Evolutionary conservation across 2,329 filamentous ascomycete species (phyloP).

Genomic region (Scolecobasidium constrictum): DNA sequence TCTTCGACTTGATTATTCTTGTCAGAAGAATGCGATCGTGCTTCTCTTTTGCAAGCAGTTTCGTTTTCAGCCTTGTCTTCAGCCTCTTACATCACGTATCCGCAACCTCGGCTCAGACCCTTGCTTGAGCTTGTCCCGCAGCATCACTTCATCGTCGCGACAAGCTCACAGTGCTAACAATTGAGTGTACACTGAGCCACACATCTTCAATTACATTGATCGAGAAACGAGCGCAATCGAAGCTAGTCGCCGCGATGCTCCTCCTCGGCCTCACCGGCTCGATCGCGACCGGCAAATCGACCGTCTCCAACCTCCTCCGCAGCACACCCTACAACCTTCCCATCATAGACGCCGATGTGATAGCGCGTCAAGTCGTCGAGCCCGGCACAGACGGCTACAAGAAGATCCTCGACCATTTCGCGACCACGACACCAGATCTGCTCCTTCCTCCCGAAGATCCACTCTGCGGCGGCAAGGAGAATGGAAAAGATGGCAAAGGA

Average conservation of each 20-base stretch:
- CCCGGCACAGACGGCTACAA: conserved; percentile 78
- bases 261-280: conserved; percentile 93
- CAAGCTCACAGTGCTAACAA: no score
- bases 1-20: no score
- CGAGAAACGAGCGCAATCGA: no score
- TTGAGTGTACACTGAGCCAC: no score
- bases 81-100: neutral
- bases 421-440: conserved; percentile 72
- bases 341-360: conserved; percentile 84
- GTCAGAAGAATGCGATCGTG: no score
- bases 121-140: neutral
- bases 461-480: conserved; percentile 32
- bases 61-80: neutral
- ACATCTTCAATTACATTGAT: no score
- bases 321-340: conserved; percentile 74
- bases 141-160: conserved; percentile 17
- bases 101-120: neutral
- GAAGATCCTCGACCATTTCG: conserved; percentile 73
- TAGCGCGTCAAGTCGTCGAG: conserved; percentile 89
- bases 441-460: conserved; percentile 48
- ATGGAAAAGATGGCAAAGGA: conserved; percentile 50
- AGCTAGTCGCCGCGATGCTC: conserved; percentile 49
- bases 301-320: conserved; percentile 75
- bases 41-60: no score
- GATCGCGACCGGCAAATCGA: conserved; percentile 97